Evolutionary conservation across 2,329 filamentous ascomycete species (phyloP), one percentile per base, ranked within the genome.

Genomic region (Zarea fungicola): DNA sequence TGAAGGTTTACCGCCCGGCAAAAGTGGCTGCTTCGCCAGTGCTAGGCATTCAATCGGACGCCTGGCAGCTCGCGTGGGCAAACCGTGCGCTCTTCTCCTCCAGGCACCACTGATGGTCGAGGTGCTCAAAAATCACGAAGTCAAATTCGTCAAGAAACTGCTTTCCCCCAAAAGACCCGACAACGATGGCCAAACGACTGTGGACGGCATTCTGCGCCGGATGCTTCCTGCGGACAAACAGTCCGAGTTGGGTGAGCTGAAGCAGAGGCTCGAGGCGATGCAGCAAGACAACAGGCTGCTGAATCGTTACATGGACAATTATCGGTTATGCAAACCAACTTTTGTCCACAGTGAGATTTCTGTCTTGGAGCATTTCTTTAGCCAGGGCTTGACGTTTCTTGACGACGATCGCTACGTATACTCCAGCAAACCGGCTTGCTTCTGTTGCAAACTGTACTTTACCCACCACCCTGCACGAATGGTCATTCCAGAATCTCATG

Each of bases 341-440:
- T 25, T 48, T 3, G 63, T 70, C 0, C 74, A 78, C 53, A 69
- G 72, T 3, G 74, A 78, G 53, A 59, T 78, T 4, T 65, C 71
- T 46, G 58, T 76, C 3, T 57, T 78, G 1, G 72, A 79, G 32
- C 61, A 72, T 43, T 77, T 78, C 52, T 59, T 67, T 52, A 43
- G 53, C 5, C 55, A 55, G 0, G 29, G 54, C 0, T 55, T 68
- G 2, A 21, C 14, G 0, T 78, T 73, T 52, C 60, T 63, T 3
- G 61, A 59, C 2, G 47, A 59, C 5, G 74, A 78, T 49, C 58
- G 60, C 3, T 78, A 69, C 53, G 68, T 80, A 11, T 74, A 68
- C 3, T 75, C 69, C 50, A 80, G 74, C 56, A 80, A 79, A 56
- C 66, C 68, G 0, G 69, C 76, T 3, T 80, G 75, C 48, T 71